Percentiles rank a stretch among this genome's conserved stretches.
phyloP scores from a whole-genome alignment of 2,329 filamentous ascomycete species.

The Fusarium hostae region DNA sequence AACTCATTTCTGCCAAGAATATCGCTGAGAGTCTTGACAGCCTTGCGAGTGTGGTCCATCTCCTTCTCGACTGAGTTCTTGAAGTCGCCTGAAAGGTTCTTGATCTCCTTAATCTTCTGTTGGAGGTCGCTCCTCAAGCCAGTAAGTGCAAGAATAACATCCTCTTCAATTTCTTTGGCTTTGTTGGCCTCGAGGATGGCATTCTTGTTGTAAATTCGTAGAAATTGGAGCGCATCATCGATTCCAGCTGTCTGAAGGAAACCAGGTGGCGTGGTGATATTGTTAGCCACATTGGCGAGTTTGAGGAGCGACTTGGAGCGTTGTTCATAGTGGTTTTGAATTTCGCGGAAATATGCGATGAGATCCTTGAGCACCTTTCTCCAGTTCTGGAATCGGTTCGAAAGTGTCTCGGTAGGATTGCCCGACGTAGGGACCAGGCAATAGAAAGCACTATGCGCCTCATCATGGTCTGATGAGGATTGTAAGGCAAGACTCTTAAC shows the following conservation, averaged over 20 bases:
- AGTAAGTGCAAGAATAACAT: constrained; percentile 88
- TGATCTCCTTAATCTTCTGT: constrained; percentile 99
- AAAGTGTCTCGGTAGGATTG: constrained; percentile 87
- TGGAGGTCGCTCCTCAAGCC: constrained; percentile 88
- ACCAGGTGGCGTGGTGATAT: constrained; percentile 76
- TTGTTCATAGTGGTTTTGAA: constrained; percentile 88
- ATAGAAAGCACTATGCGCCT: constrained; percentile 85
- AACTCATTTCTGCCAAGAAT: constrained; percentile 81
- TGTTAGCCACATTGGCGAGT: constrained; percentile 85
- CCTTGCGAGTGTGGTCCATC: constrained; percentile 83
- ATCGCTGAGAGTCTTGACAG: constrained; percentile 84
- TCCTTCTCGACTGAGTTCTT: constrained; percentile 97
- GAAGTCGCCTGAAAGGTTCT: constrained; percentile 91
- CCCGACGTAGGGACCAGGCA: constrained; percentile 89
- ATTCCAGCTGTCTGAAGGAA: constrained; percentile 88
- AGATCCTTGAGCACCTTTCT: constrained; percentile 94
- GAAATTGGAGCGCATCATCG: constrained; percentile 83
- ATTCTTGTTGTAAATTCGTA: constrained; percentile 85
- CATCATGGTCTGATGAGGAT: constrained; percentile 73
- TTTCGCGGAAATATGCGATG: constrained; percentile 92
- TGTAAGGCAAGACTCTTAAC: constrained; percentile 83
- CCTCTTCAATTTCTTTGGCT: constrained; percentile 88
- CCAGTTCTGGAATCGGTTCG: constrained; percentile 95
- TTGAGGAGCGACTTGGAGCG: constrained; percentile 85
- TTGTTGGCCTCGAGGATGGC: constrained; percentile 85